Conservation (phyloP, 257 asterid species). For the Solanum arcanum region DNA sequence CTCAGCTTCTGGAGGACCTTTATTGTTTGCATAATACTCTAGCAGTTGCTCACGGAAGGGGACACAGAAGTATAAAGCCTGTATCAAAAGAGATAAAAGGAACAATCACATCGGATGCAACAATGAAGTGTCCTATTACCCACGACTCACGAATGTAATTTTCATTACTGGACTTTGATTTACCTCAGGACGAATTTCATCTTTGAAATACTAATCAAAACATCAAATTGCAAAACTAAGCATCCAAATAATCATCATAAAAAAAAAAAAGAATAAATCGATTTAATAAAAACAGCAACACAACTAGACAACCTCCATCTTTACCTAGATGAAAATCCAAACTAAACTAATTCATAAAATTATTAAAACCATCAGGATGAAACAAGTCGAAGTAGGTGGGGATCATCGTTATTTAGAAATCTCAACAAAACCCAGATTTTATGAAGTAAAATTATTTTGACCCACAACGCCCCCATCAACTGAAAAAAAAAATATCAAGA, state of each 20-base stretch:
- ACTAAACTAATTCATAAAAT: not conserved
- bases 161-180: not conserved
- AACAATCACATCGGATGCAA: not conserved
- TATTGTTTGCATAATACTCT: slow-evolving; percentile 59
- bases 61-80: slow-evolving; percentile 86
- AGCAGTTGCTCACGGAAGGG: slow-evolving; percentile 82
- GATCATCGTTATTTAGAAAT: not conserved
- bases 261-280: not conserved
- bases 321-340: not conserved
- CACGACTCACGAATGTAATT: not conserved
- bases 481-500: not conserved
- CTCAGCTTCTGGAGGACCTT: slow-evolving; percentile 46
- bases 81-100: slow-evolving; percentile 3
- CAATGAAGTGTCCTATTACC: not conserved
- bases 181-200: not conserved
- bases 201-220: not conserved
- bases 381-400: not conserved
- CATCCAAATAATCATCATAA: not conserved
- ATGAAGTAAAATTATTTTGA: not conserved
- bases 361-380: not conserved
- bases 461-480: not conserved
- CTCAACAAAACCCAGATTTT: not conserved
- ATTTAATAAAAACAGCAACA: not conserved
- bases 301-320: not conserved
- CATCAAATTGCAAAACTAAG: not conserved